Evolutionary conservation across 2,329 filamentous ascomycete species (phyloP).

Genomic region (Diaporthe ilicicola): DNA sequence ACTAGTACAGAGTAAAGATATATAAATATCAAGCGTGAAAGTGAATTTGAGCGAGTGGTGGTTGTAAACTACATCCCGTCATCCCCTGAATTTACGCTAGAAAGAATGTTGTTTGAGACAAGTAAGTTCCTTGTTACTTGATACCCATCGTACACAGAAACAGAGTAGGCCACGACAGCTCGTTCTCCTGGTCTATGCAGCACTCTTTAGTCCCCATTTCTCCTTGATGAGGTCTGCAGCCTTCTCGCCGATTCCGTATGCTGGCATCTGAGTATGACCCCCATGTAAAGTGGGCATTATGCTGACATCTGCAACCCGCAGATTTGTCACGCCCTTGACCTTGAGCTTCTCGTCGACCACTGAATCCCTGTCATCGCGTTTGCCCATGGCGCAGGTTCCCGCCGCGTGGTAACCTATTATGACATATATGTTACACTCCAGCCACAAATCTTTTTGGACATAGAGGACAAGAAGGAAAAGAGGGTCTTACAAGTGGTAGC

Average conservation of each 20-base stretch:
- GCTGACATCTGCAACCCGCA: slow-evolving; percentile 42
- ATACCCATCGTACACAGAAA: neutral
- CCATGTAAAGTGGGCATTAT: slow-evolving; percentile 42
- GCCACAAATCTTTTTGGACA: neutral
- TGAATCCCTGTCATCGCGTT: slow-evolving; percentile 20
- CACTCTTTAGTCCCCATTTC: neutral
- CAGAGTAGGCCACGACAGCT: neutral
- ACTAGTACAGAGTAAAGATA: neutral
- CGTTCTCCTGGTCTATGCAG: neutral
- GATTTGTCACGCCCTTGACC: slow-evolving; percentile 37
- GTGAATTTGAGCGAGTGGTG: neutral
- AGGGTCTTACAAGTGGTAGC: slow-evolving; percentile 12
- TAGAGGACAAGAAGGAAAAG: neutral
- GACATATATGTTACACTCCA: neutral
- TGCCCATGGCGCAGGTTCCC: slow-evolving; percentile 11
- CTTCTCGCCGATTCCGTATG: slow-evolving; percentile 43
- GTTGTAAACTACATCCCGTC: too few species aligned
- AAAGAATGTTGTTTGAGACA: too few species aligned
- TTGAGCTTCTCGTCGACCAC: slow-evolving; percentile 38
- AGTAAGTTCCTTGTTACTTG: too few species aligned
- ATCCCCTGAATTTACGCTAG: too few species aligned
- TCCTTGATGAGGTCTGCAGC: slow-evolving; percentile 43
- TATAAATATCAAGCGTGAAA: neutral
- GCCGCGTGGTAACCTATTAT: slow-evolving; percentile 8
- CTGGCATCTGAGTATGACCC: slow-evolving; percentile 42